phyloP scores from a whole-genome alignment of 148 eudicot genomes.

The Spergularia marina region DNA sequence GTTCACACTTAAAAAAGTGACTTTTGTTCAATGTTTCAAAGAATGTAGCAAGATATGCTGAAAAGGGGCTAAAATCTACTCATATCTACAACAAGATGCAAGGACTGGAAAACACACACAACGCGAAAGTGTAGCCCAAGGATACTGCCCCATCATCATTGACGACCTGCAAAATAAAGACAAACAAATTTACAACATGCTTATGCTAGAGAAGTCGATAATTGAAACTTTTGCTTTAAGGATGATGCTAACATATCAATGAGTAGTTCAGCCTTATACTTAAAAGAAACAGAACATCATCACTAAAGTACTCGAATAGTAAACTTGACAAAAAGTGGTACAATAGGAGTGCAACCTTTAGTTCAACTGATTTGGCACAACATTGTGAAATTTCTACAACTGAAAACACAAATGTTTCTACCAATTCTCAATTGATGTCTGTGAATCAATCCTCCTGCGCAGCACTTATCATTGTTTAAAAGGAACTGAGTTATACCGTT shows the following conservation, averaged over 20 bases:
- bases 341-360: not conserved
- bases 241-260: not conserved
- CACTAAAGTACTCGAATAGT: too few species aligned
- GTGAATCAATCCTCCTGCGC: too few species aligned
- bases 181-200: not conserved
- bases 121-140: constrained; percentile 28
- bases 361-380: too few species aligned
- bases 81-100: not conserved
- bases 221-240: not conserved
- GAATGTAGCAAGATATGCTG: not conserved
- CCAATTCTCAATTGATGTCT: too few species aligned
- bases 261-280: too few species aligned
- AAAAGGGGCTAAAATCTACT: not conserved
- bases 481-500: too few species aligned
- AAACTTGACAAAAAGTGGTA: not conserved
- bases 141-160: constrained; percentile 99
- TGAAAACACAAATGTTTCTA: too few species aligned
- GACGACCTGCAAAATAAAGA: constrained; percentile 69
- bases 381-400: too few species aligned
- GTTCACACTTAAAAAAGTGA: not conserved
- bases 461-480: too few species aligned
- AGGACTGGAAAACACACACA: not conserved
- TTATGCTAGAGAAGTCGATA: constrained; percentile 4
- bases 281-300: too few species aligned
- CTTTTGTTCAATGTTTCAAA: not conserved